A percentile compares a stretch with the other conserved stretches of the same genome.
Evolutionary conservation across 73 alveolate genomes (phyloP).

Genomic region (Symbiodinium natans): DNA sequence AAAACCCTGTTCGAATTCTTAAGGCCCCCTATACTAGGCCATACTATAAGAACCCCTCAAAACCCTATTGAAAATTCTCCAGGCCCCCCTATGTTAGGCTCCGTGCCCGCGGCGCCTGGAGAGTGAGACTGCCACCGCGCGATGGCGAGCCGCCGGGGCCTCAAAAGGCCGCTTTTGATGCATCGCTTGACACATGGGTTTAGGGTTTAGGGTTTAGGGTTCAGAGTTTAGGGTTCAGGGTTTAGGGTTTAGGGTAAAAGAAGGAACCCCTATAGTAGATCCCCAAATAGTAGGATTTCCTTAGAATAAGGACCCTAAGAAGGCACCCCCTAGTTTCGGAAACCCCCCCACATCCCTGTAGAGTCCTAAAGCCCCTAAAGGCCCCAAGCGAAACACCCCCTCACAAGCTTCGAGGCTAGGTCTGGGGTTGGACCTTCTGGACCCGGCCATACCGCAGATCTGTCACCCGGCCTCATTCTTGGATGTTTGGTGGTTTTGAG

Average conservation of each 20-base stretch:
- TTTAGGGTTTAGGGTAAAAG: no score
- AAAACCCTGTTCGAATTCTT: neutral
- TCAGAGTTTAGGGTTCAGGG: no score
- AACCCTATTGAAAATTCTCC: no score
- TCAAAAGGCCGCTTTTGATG: no score
- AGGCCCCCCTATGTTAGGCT: neutral
- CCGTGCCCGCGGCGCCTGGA: neutral
- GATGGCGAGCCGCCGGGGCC: neutral
- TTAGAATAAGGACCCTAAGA: no score
- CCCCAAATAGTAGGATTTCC: no score
- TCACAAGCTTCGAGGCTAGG: conserved; percentile 32
- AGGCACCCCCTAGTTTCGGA: no score
- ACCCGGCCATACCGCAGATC: conserved; percentile 36
- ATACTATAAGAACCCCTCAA: neutral
- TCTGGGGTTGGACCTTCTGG: conserved; percentile 51
- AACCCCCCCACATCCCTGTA: no score
- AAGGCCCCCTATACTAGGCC: neutral
- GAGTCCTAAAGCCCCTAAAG: neutral
- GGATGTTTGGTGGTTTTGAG: neutral
- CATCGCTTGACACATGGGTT: no score
- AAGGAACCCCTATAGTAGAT: no score
- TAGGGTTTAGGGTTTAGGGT: no score
- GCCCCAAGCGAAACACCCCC: neutral
- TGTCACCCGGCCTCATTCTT: neutral
- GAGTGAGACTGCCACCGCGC: neutral